Evolutionary conservation across 2,329 filamentous ascomycete species (phyloP), one percentile per base, ranked within the genome.

Genomic region (Diaporthe citri): DNA sequence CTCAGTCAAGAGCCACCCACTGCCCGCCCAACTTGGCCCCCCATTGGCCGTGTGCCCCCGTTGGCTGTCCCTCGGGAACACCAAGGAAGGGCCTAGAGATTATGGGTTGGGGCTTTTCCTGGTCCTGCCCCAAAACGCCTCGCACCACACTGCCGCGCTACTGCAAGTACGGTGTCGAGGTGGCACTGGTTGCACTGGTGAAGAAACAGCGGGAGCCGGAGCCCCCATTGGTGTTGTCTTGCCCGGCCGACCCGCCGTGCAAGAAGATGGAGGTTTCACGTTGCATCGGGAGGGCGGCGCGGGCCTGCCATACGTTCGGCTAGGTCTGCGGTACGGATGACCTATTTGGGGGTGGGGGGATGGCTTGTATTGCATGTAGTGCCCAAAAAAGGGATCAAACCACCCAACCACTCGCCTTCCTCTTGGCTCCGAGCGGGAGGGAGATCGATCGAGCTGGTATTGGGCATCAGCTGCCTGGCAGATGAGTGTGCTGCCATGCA

Each of bases 251-350:
- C 56, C 64, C 48, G 66, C 48, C 39, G 36, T 43, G 28, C 39
- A 48, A 48, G 31, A 59, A 17, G 64, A 67, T 39, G 73, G 67
- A 46, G 59, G 67, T 70, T 36, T 75, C 69, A 60, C 48, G 73
- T 75, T 67, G 73, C 46, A 69, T 69, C 57, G 74, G 74, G 72
- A 75, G 74, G 74, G 72, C 57, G 51, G 74, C 66, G 66, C 66
- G 64, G 74, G 59, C 72, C 51, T 76, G 51, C 36, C 48, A 71
- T 74, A 71, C 72, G 74, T 74, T 34, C 48, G 71, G 36, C 48
- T 74, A 51, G 59, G 60, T 46, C 43, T 55, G 43, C 52, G 31
- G 57, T 66, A 67, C 72, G 59, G 74, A 66, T 76, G 74, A 71
- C 72, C 71, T 57, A 3, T 9, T 12, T 12, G 36, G 36, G 10